Evolutionary conservation across 306 rosid species (phyloP).

Genomic region (Trichosanthes cucumerina): DNA sequence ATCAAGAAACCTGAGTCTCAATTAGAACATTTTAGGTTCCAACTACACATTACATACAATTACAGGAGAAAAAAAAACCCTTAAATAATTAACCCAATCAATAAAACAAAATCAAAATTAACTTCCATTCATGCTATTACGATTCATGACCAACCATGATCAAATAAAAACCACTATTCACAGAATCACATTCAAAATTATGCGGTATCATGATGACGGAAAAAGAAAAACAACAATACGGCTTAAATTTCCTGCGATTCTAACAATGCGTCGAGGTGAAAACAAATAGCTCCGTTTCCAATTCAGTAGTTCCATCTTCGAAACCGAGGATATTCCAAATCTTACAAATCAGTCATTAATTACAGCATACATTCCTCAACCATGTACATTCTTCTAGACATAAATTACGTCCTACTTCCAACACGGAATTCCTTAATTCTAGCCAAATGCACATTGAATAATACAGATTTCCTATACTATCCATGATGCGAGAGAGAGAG

Average conservation of each 20-base stretch:
- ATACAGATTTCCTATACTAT: background rate
- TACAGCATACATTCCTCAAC: background rate
- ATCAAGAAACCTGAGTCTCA: background rate
- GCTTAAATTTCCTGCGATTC: background rate
- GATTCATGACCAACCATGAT: background rate
- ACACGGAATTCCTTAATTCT: background rate
- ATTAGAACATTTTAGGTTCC: background rate
- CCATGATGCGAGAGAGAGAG: background rate
- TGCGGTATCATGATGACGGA: background rate
- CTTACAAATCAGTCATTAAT: background rate
- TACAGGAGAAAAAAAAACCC: background rate
- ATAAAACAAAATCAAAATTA: background rate
- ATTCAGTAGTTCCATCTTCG: background rate
- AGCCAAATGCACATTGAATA: background rate
- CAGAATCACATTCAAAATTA: background rate
- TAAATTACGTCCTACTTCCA: background rate
- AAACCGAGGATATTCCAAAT: background rate
- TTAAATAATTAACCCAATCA: background rate
- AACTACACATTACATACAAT: background rate
- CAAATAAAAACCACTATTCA: background rate
- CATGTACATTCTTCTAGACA: background rate
- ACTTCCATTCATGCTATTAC: background rate
- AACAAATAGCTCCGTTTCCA: background rate
- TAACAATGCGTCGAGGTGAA: background rate
- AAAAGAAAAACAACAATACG: background rate